Base-by-base conservation (phyloP, 768 basidiomycete genomes). In the Mycena alexandri region DNA sequence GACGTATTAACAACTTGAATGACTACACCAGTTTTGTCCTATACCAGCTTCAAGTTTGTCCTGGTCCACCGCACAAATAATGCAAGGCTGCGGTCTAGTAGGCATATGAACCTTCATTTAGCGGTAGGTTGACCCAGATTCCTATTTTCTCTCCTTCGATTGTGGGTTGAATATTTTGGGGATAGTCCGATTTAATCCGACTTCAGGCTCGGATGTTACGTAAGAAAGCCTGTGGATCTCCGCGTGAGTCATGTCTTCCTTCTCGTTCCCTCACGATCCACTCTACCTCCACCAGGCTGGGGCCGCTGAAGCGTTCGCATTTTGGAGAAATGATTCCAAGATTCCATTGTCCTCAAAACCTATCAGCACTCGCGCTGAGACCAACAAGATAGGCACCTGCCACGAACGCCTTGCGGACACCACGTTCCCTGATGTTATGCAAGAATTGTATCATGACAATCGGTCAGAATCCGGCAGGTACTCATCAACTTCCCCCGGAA, bases 361-460 rank as follows among this genome's bases (percentile, higher is more conserved):
- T 29, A 22, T 55, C 44, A 66, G 34, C 53, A 52, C 36, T 52
- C 33, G n/a, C 10, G 38, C 38, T 38, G 38, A 24, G 47, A 12
- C 66, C 65, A 52, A 60, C 38, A 56, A 61, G 65, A 56, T 51
- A 34, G 61, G 52, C 69, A 65, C 24, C 60, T 64, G 65, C 61
- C 69, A 71, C 41, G 54, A 14, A 51, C 16, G 66, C 70, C 70
- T 71, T 50, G 63, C 52, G 63, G 63, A 55, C 22, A 65, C 19
- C 70, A 71, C 66, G 70, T 68, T 67, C 29, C 48, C 34, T 71
- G 70, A 71, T 71, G 52, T 52, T 63, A 51, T 67, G 51, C 62
- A 24, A 12, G 22, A 44, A 34, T 17, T 44, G 50, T 42, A n/a
- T n/a, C 55, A 53, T 65, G 65, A 64, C 43, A 63, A 64, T 71